Percentiles rank a stretch among this genome's conserved stretches.
Evolutionary conservation across 345 rosid genomes (phyloP).

Genomic region (Citrus sinensis): DNA sequence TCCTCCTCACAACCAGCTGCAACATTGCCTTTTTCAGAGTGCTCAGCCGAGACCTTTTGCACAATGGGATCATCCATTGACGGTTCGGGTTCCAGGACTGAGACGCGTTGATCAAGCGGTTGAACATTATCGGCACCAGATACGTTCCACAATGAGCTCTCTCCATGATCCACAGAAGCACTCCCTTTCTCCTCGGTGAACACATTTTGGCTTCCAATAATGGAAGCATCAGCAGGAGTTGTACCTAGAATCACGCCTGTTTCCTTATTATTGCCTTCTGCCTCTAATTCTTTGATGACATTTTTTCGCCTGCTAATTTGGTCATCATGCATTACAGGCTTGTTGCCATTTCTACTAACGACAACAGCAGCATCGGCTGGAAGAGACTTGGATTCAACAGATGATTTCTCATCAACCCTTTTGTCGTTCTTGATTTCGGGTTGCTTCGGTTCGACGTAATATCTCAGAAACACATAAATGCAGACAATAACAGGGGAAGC

Average conservation of each 20-base stretch:
- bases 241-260: slow-evolving; percentile 15
- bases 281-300: slow-evolving; percentile 34
- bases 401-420: slow-evolving; percentile 16
- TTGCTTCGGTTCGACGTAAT: slow-evolving; percentile 17
- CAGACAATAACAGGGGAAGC: slow-evolving; percentile 45
- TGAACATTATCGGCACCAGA: slow-evolving; percentile 12
- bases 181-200: neutral
- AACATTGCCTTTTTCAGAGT: slow-evolving; percentile 13
- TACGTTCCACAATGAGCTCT: slow-evolving; percentile 12
- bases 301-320: slow-evolving; percentile 53
- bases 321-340: slow-evolving; percentile 21
- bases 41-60: slow-evolving; percentile 10
- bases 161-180: neutral
- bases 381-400: slow-evolving; percentile 4
- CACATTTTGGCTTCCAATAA: neutral
- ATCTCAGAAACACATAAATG: slow-evolving; percentile 27
- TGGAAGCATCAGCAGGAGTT: slow-evolving; percentile 14
- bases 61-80: slow-evolving; percentile 1
- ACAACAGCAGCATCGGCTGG: neutral
- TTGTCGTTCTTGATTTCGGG: neutral
- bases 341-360: slow-evolving; percentile 8
- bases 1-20: slow-evolving; percentile 28
- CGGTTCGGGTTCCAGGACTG: neutral
- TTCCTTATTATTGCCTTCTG: slow-evolving; percentile 22
- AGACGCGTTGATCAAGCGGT: neutral